Conservation (phyloP, 768 basidiomycete species). For the Leccinum pellstonianum region DNA sequence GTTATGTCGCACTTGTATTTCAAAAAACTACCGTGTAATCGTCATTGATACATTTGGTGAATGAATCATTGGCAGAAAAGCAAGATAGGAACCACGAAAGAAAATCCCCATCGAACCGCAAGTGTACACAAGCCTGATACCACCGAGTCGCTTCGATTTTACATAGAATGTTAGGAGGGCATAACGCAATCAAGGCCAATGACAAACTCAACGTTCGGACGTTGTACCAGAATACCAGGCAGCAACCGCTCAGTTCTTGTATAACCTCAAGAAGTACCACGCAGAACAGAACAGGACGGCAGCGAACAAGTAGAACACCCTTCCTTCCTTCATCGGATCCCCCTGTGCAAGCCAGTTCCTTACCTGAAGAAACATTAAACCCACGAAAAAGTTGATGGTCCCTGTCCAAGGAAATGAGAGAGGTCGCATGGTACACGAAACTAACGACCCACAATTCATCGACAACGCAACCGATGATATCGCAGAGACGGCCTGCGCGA, state of each 20-base stretch:
- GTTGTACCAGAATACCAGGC: not conserved
- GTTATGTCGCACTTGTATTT: not conserved
- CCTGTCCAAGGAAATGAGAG: slow-evolving; percentile 43
- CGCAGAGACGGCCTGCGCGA: slow-evolving; percentile 68
- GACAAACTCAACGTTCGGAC: not conserved
- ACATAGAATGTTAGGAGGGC: not conserved
- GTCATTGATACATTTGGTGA: no score
- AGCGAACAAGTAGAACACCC: slow-evolving; percentile 87
- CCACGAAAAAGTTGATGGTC: slow-evolving; percentile 83
- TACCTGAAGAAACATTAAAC: slow-evolving; percentile 81
- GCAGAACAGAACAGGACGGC: slow-evolving; percentile 42
- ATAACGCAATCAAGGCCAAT: slow-evolving; percentile 11
- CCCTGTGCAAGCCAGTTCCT: slow-evolving; percentile 70
- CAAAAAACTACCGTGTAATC: not conserved
- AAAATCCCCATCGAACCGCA: no score
- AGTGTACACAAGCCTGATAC: not conserved
- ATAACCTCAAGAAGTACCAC: slow-evolving; percentile 25
- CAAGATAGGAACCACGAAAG: no score
- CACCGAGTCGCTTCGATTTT: not conserved
- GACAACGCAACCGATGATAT: slow-evolving; percentile 75
- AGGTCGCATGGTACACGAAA: not conserved
- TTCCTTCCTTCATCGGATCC: slow-evolving; percentile 64
- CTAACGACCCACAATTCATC: slow-evolving; percentile 54
- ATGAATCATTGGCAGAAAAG: no score
- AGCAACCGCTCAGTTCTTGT: slow-evolving; percentile 19